Conservation (phyloP, 768 basidiomycete species). For the Mycena albidolilacea region DNA sequence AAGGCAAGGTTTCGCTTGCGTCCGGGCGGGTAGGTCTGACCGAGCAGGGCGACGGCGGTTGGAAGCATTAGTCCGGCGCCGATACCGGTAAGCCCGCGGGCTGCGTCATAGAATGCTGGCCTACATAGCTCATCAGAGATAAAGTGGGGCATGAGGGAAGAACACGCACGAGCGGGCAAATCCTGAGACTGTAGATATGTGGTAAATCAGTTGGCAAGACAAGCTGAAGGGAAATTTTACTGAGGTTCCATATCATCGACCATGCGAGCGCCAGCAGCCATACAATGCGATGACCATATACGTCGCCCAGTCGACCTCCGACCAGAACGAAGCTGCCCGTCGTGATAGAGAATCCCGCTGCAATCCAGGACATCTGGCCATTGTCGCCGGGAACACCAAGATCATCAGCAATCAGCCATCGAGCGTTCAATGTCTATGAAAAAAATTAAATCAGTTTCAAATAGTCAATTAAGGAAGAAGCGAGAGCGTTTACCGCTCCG, state of each 20-base stretch:
- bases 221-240: too few species aligned
- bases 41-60: constrained; percentile 4
- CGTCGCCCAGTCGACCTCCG: constrained; percentile 20
- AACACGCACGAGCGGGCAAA: too few species aligned
- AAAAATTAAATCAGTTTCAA: not conserved
- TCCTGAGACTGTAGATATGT: too few species aligned
- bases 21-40: too few species aligned
- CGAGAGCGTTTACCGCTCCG: not conserved
- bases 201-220: too few species aligned
- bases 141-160: too few species aligned
- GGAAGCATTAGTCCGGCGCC: constrained; percentile 23
- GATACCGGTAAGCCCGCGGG: constrained; percentile 19
- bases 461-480: not conserved
- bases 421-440: too few species aligned
- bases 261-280: too few species aligned
- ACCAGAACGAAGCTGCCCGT: constrained; percentile 24
- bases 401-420: too few species aligned
- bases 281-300: constrained; percentile 3
- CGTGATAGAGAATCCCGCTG: constrained; percentile 15
- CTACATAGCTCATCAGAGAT: not conserved
- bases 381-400: not conserved
- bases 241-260: too few species aligned
- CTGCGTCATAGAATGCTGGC: constrained; percentile 22
- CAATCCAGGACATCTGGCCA: constrained; percentile 27
- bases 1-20: too few species aligned